These are phyloP conservation scores for Aspergillus incahuasiensis DNA, from an alignment of 495 filamentous ascomycete genomes.

Conservation along the genomic window DNA sequence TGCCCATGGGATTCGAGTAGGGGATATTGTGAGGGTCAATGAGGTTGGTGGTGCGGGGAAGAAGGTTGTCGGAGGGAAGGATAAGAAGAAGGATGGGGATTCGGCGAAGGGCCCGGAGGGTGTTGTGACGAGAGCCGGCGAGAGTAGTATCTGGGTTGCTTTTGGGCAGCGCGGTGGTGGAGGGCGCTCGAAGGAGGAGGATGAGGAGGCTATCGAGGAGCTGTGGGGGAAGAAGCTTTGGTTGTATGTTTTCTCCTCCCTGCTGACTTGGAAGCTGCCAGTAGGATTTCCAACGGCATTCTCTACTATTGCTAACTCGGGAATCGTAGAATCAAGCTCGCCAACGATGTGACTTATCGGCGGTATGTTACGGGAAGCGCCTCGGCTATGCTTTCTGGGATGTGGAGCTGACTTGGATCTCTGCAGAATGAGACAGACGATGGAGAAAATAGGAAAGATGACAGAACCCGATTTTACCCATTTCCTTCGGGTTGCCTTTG, in stretches of 20 bases:
- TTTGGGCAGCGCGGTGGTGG: conserved; percentile 61
- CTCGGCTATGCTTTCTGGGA: background rate
- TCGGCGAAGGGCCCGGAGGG: conserved; percentile 59
- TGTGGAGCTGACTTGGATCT: background rate
- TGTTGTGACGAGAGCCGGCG: conserved; percentile 68
- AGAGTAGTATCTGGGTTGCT: conserved; percentile 57
- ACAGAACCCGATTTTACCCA: conserved; percentile 61
- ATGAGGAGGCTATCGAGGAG: conserved; percentile 57
- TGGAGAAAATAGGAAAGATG: conserved; percentile 75
- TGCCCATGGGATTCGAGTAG: conserved; percentile 78
- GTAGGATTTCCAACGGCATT: too few relatives aligned
- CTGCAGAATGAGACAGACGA: conserved; percentile 80
- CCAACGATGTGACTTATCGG: conserved; percentile 90
- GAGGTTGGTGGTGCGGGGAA: conserved; percentile 69
- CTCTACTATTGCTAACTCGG: conserved; percentile 3
- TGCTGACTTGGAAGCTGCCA: background rate
- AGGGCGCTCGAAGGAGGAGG: conserved; percentile 43
- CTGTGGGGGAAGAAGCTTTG: conserved; percentile 59
- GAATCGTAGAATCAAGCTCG: conserved; percentile 71
- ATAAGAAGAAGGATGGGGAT: conserved; percentile 56
- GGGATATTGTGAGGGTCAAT: conserved; percentile 80
- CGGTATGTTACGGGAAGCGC: conserved; percentile 47
- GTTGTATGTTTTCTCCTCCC: conserved; percentile 41
- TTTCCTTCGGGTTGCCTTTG: conserved; percentile 82
- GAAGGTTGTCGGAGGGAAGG: conserved; percentile 69